phyloP scores from a whole-genome alignment of 768 basidiomycete species.

The Paxillus ammoniavirescens region DNA sequence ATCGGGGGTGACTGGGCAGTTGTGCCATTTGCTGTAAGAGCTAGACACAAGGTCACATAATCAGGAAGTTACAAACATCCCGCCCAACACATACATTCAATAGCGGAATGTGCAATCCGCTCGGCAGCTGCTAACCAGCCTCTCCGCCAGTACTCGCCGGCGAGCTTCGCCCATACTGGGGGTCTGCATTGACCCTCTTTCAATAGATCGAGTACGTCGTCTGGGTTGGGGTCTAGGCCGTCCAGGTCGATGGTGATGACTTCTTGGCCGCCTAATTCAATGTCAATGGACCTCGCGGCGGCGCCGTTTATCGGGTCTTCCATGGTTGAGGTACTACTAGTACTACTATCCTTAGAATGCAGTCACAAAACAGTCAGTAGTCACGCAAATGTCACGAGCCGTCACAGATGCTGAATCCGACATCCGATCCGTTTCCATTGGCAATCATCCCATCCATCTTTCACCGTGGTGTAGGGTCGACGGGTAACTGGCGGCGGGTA shows the following conservation, averaged over 20 bases:
- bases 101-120: constrained; percentile 64
- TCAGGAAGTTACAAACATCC: background rate
- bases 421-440: too few relatives aligned
- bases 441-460: too few relatives aligned
- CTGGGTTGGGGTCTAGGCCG: constrained; percentile 75
- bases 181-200: constrained; percentile 70
- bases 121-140: constrained; percentile 76
- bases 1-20: constrained; percentile 63
- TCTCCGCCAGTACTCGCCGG: constrained; percentile 85
- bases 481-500: too few relatives aligned
- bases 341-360: too few relatives aligned
- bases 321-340: constrained; percentile 41
- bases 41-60: constrained; percentile 29
- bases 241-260: constrained; percentile 89
- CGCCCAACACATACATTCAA: constrained; percentile 52
- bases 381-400: too few relatives aligned
- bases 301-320: constrained; percentile 1
- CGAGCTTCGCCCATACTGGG: constrained; percentile 78
- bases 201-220: constrained; percentile 72
- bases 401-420: too few relatives aligned
- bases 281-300: constrained; percentile 52
- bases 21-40: constrained; percentile 49
- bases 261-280: constrained; percentile 80
- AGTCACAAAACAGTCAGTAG: too few relatives aligned
- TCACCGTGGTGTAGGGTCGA: too few relatives aligned